Conservation (phyloP, 1,284 basidiomycete species). For the Trichosporon inkin region DNA sequence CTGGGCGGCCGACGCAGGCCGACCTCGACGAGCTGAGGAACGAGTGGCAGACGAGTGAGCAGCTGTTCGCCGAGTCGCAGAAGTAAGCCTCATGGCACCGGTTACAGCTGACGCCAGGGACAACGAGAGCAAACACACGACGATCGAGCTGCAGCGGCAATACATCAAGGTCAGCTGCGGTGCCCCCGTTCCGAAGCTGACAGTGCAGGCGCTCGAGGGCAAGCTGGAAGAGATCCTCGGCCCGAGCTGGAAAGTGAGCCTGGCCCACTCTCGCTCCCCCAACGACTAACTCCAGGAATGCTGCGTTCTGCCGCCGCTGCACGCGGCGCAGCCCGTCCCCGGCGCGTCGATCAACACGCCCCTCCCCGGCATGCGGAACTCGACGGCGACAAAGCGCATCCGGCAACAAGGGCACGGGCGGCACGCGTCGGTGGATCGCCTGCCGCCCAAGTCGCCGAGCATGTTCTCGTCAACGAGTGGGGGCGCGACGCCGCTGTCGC, state of each 20-base stretch:
- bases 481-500: background rate
- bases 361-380: constrained; percentile 20
- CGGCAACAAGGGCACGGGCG: constrained; percentile 14
- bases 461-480: constrained; percentile 13
- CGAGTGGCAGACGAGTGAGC: constrained; percentile 32
- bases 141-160: constrained; percentile 31
- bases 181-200: background rate
- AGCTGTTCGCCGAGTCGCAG: constrained; percentile 33
- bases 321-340: constrained; percentile 17
- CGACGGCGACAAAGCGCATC: constrained; percentile 9
- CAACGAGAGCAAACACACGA: constrained; percentile 37
- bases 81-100: constrained; percentile 20
- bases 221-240: constrained; percentile 30
- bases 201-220: constrained; percentile 30
- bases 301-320: constrained; percentile 6
- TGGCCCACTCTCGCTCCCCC: no score
- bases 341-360: constrained; percentile 24
- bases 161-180: constrained; percentile 34
- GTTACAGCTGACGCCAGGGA: constrained; percentile 25
- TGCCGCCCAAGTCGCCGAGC: background rate
- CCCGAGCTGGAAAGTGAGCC: constrained; percentile 31
- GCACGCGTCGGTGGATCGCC: background rate
- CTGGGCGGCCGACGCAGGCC: constrained; percentile 16
- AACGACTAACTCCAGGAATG: constrained; percentile 12
- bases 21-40: constrained; percentile 20